Evolutionary conservation across 192 early-diverging fungal species (phyloP).

Genomic region (Gorgonomyces haynaldii): DNA sequence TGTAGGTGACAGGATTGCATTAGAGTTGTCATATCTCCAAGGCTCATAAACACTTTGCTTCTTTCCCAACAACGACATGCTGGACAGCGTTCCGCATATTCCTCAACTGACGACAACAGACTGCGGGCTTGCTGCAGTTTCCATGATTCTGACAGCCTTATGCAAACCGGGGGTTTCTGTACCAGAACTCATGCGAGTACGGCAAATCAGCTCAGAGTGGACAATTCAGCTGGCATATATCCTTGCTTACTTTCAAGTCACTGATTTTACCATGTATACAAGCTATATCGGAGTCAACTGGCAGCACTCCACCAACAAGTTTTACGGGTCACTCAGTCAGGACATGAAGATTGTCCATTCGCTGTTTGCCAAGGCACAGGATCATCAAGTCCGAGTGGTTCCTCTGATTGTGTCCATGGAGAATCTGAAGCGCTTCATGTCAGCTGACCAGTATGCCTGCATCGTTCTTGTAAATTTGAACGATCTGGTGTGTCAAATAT

Average conservation of each 20-base stretch:
- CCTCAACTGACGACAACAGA: too few relatives aligned
- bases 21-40: too few relatives aligned
- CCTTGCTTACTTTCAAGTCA: conserved; percentile 51
- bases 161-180: conserved; percentile 43
- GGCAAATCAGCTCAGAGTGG: conserved; percentile 63
- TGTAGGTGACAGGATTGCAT: too few relatives aligned
- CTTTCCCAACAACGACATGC: too few relatives aligned
- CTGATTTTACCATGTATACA: conserved; percentile 89
- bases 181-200: conserved; percentile 40
- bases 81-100: too few relatives aligned
- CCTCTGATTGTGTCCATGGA: conserved; percentile 50
- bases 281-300: conserved; percentile 71
- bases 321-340: conserved; percentile 59
- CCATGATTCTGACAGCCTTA: conserved; percentile 65
- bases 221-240: conserved; percentile 81
- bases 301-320: conserved; percentile 51
- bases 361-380: conserved; percentile 64
- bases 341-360: conserved; percentile 64
- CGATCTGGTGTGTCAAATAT: conserved; percentile 43
- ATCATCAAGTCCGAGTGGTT: conserved; percentile 58
- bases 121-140: conserved; percentile 79
- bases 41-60: too few relatives aligned
- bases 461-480: conserved; percentile 70
- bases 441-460: conserved; percentile 59
- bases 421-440: conserved; percentile 75